Evolutionary conservation across 2,329 filamentous ascomycete genomes (phyloP).

Genomic region (Teratosphaeriaceae sp.): DNA sequence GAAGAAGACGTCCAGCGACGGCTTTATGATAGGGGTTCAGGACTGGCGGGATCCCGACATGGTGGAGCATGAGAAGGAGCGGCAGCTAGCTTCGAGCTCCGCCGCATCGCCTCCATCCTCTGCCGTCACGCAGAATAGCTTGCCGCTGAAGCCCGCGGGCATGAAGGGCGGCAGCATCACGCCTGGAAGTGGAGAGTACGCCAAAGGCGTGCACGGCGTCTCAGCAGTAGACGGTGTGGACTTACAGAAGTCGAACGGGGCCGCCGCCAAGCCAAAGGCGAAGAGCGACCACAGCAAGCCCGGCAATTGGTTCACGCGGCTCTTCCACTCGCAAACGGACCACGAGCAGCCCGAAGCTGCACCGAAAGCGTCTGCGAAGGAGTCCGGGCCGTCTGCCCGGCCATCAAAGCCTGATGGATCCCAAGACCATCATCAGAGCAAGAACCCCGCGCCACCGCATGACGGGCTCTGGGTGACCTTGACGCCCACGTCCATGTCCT

Average conservation of each 20-base stretch:
- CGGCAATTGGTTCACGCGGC: constrained; percentile 7
- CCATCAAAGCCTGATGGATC: constrained; percentile 2
- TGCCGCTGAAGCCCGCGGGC: constrained; percentile 13
- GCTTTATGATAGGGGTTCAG: constrained; percentile 75
- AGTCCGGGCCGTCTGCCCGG: not conserved
- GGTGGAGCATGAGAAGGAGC: constrained; percentile 40
- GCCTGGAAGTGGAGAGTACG: constrained; percentile 67
- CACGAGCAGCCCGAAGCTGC: not conserved
- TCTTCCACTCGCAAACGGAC: constrained; percentile 3
- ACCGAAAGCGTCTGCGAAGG: constrained; percentile 5
- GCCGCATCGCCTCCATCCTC: constrained; percentile 12
- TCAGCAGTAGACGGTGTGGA: constrained; percentile 12
- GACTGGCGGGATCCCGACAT: constrained; percentile 80
- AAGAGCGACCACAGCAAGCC: constrained; percentile 2
- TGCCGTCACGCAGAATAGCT: constrained; percentile 20
- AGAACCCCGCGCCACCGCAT: constrained; percentile 32
- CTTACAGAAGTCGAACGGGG: constrained; percentile 5
- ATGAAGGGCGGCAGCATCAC: constrained; percentile 60
- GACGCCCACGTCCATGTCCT: constrained; percentile 78
- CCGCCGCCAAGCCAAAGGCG: constrained; percentile 3
- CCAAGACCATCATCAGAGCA: constrained; percentile 10
- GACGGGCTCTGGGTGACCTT: constrained; percentile 96
- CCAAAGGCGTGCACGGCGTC: constrained; percentile 31
- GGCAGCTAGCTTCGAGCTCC: constrained; percentile 21
- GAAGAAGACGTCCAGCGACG: constrained; percentile 43